phyloP scores from a whole-genome alignment of 1,284 basidiomycete genomes.

The Tausonia pullulans region DNA sequence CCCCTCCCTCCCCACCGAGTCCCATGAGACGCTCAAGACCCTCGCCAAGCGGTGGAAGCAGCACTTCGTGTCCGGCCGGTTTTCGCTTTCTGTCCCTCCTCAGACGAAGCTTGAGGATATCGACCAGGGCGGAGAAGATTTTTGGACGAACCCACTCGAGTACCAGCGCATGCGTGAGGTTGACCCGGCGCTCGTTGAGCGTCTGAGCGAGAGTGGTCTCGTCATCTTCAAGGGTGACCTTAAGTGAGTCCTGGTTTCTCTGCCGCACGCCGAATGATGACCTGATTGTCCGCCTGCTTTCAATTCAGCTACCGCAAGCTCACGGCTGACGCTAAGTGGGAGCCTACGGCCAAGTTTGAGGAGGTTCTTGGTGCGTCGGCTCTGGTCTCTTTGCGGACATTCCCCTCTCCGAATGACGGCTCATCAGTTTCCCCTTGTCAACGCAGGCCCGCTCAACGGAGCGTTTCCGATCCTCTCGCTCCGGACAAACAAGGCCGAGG shows the following conservation, averaged over 20 bases:
- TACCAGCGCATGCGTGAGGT: constrained; percentile 65
- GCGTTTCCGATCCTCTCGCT: constrained; percentile 70
- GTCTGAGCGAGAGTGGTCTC: constrained; percentile 52
- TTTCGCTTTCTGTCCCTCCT: constrained; percentile 58
- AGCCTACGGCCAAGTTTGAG: constrained; percentile 64
- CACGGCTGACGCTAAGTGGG: constrained; percentile 82
- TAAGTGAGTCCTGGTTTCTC: constrained; percentile 45
- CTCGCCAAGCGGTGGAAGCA: constrained; percentile 63
- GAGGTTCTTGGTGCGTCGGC: constrained; percentile 56
- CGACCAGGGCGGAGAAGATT: constrained; percentile 39
- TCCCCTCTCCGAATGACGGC: constrained; percentile 2
- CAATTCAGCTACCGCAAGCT: constrained; percentile 44
- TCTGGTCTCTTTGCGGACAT: constrained; percentile 17
- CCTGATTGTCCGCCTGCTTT: no score
- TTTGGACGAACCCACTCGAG: constrained; percentile 75
- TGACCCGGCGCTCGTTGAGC: constrained; percentile 49
- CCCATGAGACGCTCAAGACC: constrained; percentile 37
- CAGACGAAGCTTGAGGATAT: constrained; percentile 52
- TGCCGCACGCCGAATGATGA: background rate
- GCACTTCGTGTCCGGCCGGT: constrained; percentile 58
- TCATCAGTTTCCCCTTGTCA: background rate
- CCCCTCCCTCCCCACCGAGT: constrained; percentile 28
- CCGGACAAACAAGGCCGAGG: constrained; percentile 93
- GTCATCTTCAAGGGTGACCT: constrained; percentile 96
- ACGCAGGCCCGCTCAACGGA: constrained; percentile 60